Base-by-base conservation (phyloP, 805 yeast genomes). In the Saccharomycopsis malanga region DNA sequence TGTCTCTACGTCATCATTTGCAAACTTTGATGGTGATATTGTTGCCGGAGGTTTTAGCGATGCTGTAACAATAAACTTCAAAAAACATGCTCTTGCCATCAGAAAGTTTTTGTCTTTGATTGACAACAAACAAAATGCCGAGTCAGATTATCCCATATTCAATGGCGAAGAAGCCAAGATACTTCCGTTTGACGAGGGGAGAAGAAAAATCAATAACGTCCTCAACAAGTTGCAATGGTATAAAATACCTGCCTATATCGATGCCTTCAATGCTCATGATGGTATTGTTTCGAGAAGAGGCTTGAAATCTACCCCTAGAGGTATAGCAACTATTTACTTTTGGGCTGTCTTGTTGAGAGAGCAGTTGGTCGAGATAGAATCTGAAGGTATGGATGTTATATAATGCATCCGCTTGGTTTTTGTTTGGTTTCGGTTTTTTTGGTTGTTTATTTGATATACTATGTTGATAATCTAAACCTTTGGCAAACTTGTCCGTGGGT, bases 261-360 rank as follows among this genome's bases (percentile, higher is more conserved):
- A 79, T 53, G 73, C 82, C 15, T 68, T 83, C 58, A 87, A 88
- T 61, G 80, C 97, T 0, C 98, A 89, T 59, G 95, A 84, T 50
- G 85, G 84, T 3, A 85, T 91, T 45, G 84, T 87, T 15, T 87
- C 91, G 15, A 71, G 98, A 53, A 70, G 80, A 48, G 88, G 88
- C 0, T 65, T 77, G 2, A 68, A 67, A 20, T 70, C 73, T 42
- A 70, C 78, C 0, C 67, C 70, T 20, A 63, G 62, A 39, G 83
- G 83, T 0, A 64, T 77, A 1, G 73, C 81, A 1, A 65, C 74
- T 0, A 59, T 79, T 30, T 72, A 69, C 17, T 62, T 79, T 36
- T 79, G 79, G 76, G 69, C 41, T 4, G 25, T 23, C 32, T 43
- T 50, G 20, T 14, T 50, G 17, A 38, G 50, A 38, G 34, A 36